phyloP scores from a whole-genome alignment of 1,284 basidiomycete genomes.

The Neotropicomus parvogracilis region DNA sequence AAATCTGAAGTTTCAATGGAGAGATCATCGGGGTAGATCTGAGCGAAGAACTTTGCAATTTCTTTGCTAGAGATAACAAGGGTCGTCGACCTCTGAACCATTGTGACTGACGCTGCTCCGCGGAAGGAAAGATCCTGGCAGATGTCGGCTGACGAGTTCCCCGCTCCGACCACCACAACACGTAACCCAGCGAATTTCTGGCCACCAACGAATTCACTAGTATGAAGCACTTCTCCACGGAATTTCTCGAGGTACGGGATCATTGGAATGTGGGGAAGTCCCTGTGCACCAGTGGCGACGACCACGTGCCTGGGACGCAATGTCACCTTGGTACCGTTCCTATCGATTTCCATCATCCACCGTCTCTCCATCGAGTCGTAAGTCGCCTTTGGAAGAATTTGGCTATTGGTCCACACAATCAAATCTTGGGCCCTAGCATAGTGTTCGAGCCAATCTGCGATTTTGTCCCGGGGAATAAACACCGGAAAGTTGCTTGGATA shows the following conservation, averaged over 20 bases:
- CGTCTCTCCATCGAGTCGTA: constrained; percentile 5
- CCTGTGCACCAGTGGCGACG: constrained; percentile 7
- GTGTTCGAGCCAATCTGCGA: constrained; percentile 9
- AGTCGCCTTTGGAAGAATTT: constrained; percentile 4
- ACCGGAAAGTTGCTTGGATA: constrained; percentile 8
- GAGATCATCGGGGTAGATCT: neutral
- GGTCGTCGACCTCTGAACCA: constrained; percentile 11
- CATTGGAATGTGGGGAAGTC: constrained; percentile 1
- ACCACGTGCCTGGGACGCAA: constrained; percentile 7
- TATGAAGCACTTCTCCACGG: constrained; percentile 8
- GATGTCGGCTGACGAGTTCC: constrained; percentile 12
- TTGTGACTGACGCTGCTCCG: constrained; percentile 8
- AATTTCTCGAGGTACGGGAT: constrained; percentile 5
- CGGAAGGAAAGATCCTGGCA: constrained; percentile 11
- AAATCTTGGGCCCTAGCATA: constrained; percentile 6
- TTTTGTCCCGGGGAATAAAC: constrained; percentile 7
- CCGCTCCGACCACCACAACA: constrained; percentile 11
- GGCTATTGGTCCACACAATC: constrained; percentile 8
- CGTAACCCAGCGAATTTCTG: constrained; percentile 4
- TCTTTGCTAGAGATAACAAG: constrained; percentile 4
- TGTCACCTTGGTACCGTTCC: constrained; percentile 1
- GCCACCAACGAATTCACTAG: constrained; percentile 5
- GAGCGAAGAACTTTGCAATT: neutral
- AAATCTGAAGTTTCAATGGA: constrained; percentile 8
- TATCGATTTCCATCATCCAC: constrained; percentile 5